These are phyloP conservation scores for Aspergillus quadricinctus DNA, from an alignment of 2,329 filamentous ascomycete genomes.

Conservation along the genomic window DNA sequence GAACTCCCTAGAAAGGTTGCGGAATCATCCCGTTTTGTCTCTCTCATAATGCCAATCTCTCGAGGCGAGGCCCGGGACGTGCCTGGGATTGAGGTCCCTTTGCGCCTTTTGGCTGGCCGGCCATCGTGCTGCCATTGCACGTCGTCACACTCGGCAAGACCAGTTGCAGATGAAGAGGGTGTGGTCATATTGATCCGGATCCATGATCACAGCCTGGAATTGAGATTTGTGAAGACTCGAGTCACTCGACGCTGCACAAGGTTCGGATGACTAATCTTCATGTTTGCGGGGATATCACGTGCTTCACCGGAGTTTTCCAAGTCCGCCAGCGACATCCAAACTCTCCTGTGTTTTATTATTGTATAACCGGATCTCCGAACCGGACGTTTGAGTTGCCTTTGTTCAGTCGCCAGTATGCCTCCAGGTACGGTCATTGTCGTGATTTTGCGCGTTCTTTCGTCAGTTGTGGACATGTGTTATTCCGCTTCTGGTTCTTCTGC, in stretches of 20 bases:
- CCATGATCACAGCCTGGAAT: not conserved
- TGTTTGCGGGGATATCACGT: not conserved
- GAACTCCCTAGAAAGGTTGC: slow-evolving; percentile 55
- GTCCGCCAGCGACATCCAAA: not conserved
- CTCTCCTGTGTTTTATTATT: no score
- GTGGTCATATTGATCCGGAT: not conserved
- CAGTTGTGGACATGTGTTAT: not conserved
- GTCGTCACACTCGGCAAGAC: not conserved
- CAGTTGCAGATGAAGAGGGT: slow-evolving; percentile 1
- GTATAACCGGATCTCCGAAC: not conserved
- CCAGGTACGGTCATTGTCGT: not conserved
- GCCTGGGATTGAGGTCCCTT: slow-evolving; percentile 12
- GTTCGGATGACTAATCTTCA: not conserved
- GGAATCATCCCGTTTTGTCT: slow-evolving; percentile 43
- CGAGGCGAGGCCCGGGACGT: slow-evolving; percentile 24
- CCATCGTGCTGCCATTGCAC: slow-evolving; percentile 3
- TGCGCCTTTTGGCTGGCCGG: slow-evolving; percentile 25
- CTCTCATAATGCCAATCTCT: slow-evolving; percentile 51
- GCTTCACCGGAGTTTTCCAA: not conserved
- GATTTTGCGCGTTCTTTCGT: not conserved
- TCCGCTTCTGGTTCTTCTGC: no score
- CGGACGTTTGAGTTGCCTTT: not conserved
- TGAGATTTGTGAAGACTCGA: not conserved
- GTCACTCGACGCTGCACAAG: not conserved
- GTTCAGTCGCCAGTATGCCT: not conserved